Percentiles rank a stretch among this genome's conserved stretches.
phyloP scores from a whole-genome alignment of 1,139 yeast species.

The Suhomyces choctaworum region DNA sequence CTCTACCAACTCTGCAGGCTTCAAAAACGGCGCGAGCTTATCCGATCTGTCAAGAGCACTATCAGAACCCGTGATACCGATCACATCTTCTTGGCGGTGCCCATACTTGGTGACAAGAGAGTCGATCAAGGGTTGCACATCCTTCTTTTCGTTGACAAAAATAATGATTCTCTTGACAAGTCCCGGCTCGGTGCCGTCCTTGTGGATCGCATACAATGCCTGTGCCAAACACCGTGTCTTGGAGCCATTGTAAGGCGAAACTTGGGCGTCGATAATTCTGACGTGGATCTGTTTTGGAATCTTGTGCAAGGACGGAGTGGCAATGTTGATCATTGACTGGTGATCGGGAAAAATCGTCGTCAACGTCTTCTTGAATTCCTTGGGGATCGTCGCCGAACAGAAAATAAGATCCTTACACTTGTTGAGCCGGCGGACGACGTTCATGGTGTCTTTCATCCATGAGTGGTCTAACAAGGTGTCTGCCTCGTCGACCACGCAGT shows the following conservation, averaged over 20 bases:
- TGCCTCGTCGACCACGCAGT: conserved; percentile 89
- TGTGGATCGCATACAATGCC: conserved; percentile 79
- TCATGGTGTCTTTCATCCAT: conserved; percentile 68
- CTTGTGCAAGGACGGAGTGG: conserved; percentile 81
- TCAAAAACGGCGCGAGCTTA: conserved; percentile 60
- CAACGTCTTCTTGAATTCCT: conserved; percentile 67
- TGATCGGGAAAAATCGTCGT: conserved; percentile 63
- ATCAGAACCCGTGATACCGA: conserved; percentile 68
- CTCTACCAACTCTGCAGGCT: conserved; percentile 50
- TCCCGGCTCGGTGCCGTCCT: conserved; percentile 81
- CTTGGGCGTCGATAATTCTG: conserved; percentile 70
- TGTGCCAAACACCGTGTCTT: conserved; percentile 84
- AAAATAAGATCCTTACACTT: conserved; percentile 65
- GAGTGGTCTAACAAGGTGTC: conserved; percentile 88
- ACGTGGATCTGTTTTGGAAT: conserved; percentile 75
- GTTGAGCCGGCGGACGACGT: conserved; percentile 52
- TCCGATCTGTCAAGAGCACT: conserved; percentile 55
- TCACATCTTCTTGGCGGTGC: conserved; percentile 47
- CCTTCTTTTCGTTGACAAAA: conserved; percentile 76
- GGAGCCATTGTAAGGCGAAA: conserved; percentile 79
- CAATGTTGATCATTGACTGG: conserved; percentile 52
- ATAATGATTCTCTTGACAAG: conserved; percentile 78
- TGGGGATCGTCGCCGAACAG: conserved; percentile 90
- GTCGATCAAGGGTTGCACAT: conserved; percentile 58
- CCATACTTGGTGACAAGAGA: conserved; percentile 54